A percentile compares a stretch with the other conserved stretches of the same genome.
Evolutionary conservation across 83 land plant species (phyloP).

Genomic region (Isoetes engelmannii): DNA sequence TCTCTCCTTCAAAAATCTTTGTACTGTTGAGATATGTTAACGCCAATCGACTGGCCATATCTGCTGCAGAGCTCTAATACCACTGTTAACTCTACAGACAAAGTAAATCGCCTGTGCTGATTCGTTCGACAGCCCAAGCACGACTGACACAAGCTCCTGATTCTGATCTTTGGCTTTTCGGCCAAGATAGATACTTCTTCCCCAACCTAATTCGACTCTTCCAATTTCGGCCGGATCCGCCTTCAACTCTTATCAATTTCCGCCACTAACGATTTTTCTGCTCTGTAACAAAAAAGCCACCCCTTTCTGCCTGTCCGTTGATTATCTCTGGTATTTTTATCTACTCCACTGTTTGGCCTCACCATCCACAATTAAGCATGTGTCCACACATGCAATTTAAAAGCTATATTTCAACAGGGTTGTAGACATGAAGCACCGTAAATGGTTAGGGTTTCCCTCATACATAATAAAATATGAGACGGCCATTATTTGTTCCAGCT

Average conservation of each 20-base stretch:
- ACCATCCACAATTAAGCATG: neutral
- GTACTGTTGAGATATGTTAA: too few relatives aligned
- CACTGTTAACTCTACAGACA: too few relatives aligned
- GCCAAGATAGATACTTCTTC: too few relatives aligned
- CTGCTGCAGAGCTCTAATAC: too few relatives aligned
- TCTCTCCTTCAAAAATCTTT: too few relatives aligned
- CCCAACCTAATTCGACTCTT: too few relatives aligned
- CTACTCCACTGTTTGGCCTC: neutral
- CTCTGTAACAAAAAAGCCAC: too few relatives aligned
- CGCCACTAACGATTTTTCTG: neutral
- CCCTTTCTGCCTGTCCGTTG: too few relatives aligned
- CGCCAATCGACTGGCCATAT: too few relatives aligned
- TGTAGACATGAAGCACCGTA: slow-evolving; percentile 3
- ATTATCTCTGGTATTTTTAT: too few relatives aligned
- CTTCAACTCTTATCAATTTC: neutral
- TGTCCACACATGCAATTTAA: neutral
- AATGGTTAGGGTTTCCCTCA: slow-evolving; percentile 11
- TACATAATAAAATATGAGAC: slow-evolving; percentile 3
- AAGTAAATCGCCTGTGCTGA: neutral
- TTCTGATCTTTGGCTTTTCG: neutral
- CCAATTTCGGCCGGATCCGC: too few relatives aligned
- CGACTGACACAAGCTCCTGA: neutral
- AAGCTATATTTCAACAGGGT: neutral
- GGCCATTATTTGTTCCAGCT: slow-evolving; percentile 14
- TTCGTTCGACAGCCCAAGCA: neutral